A percentile compares a stretch with the other conserved stretches of the same genome.
These are phyloP conservation scores for Hibiscus mutabilis DNA, from an alignment of 345 rosid genomes.

Conservation along the genomic window DNA sequence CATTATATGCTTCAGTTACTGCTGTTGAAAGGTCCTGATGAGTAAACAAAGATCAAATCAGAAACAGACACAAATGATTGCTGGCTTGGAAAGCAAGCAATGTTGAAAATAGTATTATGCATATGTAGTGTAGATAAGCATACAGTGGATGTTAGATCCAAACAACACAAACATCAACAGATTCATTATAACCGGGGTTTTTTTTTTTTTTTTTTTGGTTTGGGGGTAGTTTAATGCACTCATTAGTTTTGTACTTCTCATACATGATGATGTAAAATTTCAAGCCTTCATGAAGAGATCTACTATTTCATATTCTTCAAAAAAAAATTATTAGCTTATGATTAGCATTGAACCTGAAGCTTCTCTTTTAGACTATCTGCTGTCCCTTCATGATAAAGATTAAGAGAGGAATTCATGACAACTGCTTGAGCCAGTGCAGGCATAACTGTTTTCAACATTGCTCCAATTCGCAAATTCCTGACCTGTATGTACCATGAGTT, in stretches of 20 bases:
- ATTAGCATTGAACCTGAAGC: slow-evolving; percentile 47
- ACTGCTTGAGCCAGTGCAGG: slow-evolving; percentile 90
- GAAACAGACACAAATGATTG: not conserved
- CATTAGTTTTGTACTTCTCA: not conserved
- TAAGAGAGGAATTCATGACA: slow-evolving; percentile 45
- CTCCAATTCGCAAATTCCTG: slow-evolving; percentile 86
- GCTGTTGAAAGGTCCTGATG: slow-evolving; percentile 59
- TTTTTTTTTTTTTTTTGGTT: no score
- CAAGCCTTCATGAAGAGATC: not conserved
- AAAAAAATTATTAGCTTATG: not conserved
- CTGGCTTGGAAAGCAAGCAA: not conserved
- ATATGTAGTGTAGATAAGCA: not conserved
- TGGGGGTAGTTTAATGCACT: not conserved
- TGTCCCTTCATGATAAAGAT: slow-evolving; percentile 26
- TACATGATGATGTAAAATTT: not conserved
- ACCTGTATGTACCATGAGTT: slow-evolving; percentile 29
- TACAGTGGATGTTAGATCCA: not conserved
- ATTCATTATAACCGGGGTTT: not conserved
- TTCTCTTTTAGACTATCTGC: slow-evolving; percentile 47
- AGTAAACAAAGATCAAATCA: slow-evolving; percentile 15
- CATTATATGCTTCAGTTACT: slow-evolving; percentile 72
- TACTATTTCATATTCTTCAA: not conserved
- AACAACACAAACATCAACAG: not conserved
- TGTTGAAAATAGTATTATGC: not conserved
- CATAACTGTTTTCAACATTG: slow-evolving; percentile 81